Percentiles rank a stretch among this genome's conserved stretches.
Conservation (phyloP, 129 eudicot species). For the Flaveria brownii region DNA sequence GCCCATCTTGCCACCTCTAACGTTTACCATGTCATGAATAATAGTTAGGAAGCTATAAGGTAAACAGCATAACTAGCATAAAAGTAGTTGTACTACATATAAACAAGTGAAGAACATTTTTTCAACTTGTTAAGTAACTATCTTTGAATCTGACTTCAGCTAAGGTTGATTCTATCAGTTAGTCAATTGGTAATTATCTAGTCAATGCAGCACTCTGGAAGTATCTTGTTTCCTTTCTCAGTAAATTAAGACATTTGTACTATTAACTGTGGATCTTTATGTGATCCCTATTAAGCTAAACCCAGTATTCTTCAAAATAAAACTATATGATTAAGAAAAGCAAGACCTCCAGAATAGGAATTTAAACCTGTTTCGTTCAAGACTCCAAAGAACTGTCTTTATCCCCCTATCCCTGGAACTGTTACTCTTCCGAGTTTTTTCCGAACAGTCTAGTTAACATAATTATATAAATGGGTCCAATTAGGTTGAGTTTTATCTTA, state of each 20-base stretch:
- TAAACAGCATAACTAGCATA: neutral
- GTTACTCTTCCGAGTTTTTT: neutral
- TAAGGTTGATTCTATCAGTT: neutral
- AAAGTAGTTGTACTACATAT: neutral
- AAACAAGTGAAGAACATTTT: neutral
- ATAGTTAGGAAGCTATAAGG: neutral
- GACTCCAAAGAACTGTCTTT: neutral
- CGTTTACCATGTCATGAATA: neutral
- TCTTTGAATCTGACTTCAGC: neutral
- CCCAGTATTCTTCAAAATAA: neutral
- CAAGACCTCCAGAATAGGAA: neutral
- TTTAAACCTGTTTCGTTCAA: neutral
- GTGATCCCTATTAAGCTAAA: neutral
- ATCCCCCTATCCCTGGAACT: neutral
- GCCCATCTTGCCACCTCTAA: neutral
- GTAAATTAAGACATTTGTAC: neutral
- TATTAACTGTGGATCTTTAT: neutral
- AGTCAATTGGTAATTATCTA: neutral
- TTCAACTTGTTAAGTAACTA: neutral
- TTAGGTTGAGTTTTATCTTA: neutral
- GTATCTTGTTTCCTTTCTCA: neutral
- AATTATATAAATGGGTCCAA: neutral
- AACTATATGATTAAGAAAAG: neutral
- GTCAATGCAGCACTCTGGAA: conserved; percentile 1
- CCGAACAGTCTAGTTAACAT: neutral